Evolutionary conservation across 225 moss, liverwort and hornwort genomes (phyloP).

Genomic region (Pseudisothecium myosuroides): DNA sequence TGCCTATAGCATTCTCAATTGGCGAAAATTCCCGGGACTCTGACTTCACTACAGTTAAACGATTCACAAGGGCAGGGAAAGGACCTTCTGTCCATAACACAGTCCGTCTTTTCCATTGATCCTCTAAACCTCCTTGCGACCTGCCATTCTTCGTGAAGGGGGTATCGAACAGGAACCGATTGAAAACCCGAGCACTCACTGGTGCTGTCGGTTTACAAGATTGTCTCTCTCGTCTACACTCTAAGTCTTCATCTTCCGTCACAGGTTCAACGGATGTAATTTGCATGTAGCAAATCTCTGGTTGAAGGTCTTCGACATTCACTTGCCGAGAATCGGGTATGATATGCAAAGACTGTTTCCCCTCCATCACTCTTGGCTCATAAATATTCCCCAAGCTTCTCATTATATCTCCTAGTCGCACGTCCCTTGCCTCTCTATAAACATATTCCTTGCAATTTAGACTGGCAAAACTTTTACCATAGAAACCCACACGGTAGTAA

Average conservation of each 20-base stretch:
- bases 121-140: constrained; percentile 93
- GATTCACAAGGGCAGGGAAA: constrained; percentile 91
- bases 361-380: constrained; percentile 77
- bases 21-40: constrained; percentile 93
- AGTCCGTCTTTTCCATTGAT: constrained; percentile 96
- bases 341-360: constrained; percentile 81
- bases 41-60: constrained; percentile 80
- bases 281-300: constrained; percentile 92
- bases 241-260: constrained; percentile 84
- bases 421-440: constrained; percentile 95
- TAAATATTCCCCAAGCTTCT: constrained; percentile 88
- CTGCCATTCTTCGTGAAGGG: constrained; percentile 97
- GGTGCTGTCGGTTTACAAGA: constrained; percentile 47
- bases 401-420: constrained; percentile 98
- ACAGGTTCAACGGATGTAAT: constrained; percentile 96
- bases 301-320: constrained; percentile 78
- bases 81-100: constrained; percentile 87
- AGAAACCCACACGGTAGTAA: constrained; percentile 98
- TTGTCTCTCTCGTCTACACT: constrained; percentile 73
- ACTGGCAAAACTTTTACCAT: constrained; percentile 88
- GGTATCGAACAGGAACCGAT: constrained; percentile 87
- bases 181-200: constrained; percentile 80
- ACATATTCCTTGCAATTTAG: constrained; percentile 94
- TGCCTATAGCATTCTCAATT: constrained; percentile 99
- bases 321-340: constrained; percentile 98